These are phyloP conservation scores for Ophiognomonia clavigignenti-juglandacearum DNA, from an alignment of 2,329 filamentous ascomycete species.

Conservation along the genomic window DNA sequence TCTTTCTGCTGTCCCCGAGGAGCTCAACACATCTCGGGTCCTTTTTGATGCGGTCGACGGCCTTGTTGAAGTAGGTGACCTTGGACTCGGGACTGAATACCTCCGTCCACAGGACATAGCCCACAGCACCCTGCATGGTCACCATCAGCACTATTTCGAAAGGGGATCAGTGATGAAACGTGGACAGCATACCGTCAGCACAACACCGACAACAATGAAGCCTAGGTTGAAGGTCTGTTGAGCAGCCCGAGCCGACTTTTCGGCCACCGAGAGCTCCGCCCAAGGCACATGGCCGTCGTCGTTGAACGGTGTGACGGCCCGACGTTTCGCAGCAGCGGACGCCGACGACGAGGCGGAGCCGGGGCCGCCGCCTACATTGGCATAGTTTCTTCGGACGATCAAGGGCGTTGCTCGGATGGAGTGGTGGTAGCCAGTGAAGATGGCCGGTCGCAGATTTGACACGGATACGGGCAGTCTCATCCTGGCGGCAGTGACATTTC, in stretches of 20 bases:
- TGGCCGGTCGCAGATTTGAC: conserved; percentile 15
- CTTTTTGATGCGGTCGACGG: conserved; percentile 71
- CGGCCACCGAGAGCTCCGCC: conserved; percentile 66
- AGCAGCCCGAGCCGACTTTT: conserved; percentile 80
- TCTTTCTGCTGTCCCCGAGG: conserved; percentile 70
- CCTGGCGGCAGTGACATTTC: conserved; percentile 14
- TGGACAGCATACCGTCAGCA: conserved; percentile 58
- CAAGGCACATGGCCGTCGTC: conserved; percentile 81
- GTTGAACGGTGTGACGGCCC: conserved; percentile 75
- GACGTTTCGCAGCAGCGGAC: conserved; percentile 47
- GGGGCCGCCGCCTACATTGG: conserved; percentile 34
- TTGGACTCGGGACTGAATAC: conserved; percentile 83
- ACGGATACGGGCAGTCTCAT: conserved; percentile 14
- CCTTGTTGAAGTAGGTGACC: conserved; percentile 82
- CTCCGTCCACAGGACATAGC: conserved; percentile 73
- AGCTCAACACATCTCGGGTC: conserved; percentile 67
- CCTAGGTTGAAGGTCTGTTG: conserved; percentile 89
- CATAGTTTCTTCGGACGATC: conserved; percentile 46
- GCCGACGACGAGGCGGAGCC: conserved; percentile 24
- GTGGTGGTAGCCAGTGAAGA: conserved; percentile 16
- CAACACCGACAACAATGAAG: conserved; percentile 68
- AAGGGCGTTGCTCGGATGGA: conserved; percentile 34
- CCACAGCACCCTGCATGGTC: conserved; percentile 62
- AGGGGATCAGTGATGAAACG: too few relatives aligned
- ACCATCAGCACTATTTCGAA: neutral